A percentile compares a stretch with the other conserved stretches of the same genome.
These are phyloP conservation scores for Fusarium sp. DNA, from an alignment of 2,329 filamentous ascomycete species.

Conservation along the genomic window DNA sequence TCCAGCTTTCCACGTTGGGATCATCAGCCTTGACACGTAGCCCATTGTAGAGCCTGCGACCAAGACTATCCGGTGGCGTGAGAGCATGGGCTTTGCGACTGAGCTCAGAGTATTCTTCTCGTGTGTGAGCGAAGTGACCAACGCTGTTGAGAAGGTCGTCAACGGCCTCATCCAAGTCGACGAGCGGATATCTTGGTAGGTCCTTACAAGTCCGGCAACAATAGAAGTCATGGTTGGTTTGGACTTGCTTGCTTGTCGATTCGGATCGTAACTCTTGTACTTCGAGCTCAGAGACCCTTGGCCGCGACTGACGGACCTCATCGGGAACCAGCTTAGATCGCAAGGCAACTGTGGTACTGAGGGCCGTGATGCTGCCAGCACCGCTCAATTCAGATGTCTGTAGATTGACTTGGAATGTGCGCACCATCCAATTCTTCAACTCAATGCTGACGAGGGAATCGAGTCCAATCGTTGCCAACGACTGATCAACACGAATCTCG, in stretches of 20 bases:
- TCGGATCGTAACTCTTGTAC: background rate
- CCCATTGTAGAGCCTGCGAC: constrained; percentile 7
- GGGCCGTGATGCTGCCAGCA: constrained; percentile 7
- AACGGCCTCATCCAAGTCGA: constrained; percentile 7
- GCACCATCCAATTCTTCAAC: constrained; percentile 21
- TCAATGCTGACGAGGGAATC: constrained; percentile 15
- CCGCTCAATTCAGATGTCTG: constrained; percentile 13
- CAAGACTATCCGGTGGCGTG: background rate
- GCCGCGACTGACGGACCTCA: background rate
- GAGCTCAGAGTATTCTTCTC: constrained; percentile 5
- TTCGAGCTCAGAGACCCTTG: background rate
- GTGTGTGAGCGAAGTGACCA: constrained; percentile 8
- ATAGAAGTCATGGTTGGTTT: constrained; percentile 2
- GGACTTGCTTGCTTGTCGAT: rapidly evolving
- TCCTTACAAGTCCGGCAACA: constrained; percentile 7
- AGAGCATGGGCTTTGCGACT: constrained; percentile 9
- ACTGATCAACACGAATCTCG: constrained; percentile 5
- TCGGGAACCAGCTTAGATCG: constrained; percentile 1
- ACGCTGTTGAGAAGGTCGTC: constrained; percentile 6
- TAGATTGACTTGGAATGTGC: constrained; percentile 15
- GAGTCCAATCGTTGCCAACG: background rate
- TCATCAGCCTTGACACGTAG: constrained; percentile 6
- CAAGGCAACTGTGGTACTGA: background rate
- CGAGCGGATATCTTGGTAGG: constrained; percentile 4
- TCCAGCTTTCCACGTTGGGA: constrained; percentile 12